Conservation (phyloP, 2,329 filamentous ascomycete genomes). For the Ascochyta lentis region DNA sequence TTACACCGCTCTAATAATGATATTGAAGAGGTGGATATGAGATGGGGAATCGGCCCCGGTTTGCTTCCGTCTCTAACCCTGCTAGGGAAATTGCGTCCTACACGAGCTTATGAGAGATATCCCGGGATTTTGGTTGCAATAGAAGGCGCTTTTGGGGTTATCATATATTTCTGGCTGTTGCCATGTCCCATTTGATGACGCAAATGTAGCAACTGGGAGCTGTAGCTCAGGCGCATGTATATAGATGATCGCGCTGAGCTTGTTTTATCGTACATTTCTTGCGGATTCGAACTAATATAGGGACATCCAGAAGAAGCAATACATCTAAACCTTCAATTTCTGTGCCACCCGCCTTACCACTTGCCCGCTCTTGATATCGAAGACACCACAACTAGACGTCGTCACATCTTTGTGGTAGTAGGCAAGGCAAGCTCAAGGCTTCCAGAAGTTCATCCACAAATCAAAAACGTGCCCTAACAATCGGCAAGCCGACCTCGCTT, state of each 20-base stretch:
- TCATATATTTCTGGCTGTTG: conserved; percentile 14
- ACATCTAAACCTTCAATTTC: not conserved
- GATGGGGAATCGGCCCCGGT: conserved; percentile 24
- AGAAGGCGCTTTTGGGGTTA: conserved; percentile 13
- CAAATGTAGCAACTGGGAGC: not conserved
- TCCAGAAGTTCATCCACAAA: not conserved
- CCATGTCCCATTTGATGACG: not conserved
- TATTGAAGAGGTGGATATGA: conserved; percentile 10
- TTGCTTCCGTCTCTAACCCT: conserved; percentile 19
- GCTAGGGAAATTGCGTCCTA: conserved; percentile 12
- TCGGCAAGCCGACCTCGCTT: conserved; percentile 7
- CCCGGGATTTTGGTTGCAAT: conserved; percentile 22
- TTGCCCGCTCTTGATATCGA: not conserved
- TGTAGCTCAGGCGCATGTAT: not conserved
- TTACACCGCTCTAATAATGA: conserved; percentile 37
- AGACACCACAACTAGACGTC: too few species aligned
- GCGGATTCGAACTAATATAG: not conserved
- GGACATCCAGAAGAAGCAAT: conserved; percentile 1
- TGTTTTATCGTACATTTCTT: not conserved
- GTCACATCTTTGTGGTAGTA: not conserved
- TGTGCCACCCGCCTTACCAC: too few species aligned
- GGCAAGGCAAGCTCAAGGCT: not conserved
- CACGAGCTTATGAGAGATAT: conserved; percentile 44
- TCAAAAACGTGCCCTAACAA: not conserved
- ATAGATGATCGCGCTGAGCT: not conserved